Evolutionary conservation across 495 filamentous ascomycete genomes (phyloP), one percentile per base, ranked within the genome.

Genomic region (Lineolata rhizophorae): DNA sequence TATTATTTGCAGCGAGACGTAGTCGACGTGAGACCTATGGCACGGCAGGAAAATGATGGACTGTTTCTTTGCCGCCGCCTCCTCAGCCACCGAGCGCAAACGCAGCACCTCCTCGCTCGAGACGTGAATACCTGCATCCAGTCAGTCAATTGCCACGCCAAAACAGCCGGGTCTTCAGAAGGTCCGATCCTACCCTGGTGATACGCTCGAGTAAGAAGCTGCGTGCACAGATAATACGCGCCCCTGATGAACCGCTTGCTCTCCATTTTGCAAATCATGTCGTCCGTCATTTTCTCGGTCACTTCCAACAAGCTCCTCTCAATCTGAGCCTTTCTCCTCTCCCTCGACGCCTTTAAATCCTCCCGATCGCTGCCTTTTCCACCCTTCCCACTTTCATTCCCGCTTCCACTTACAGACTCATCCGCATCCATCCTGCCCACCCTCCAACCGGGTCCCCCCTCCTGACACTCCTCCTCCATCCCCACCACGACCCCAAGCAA

Each of bases 241-340:
- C 74, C 67, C 16, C 87, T 57, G 41, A 97, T 94, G 44, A 95
- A 94, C 17, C 64, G 58, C 48, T 85, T 92, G 55, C 76, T 90
- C 55, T 97, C 87, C 58, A 94, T 84, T 53, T 95, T 97, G 65
- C 87, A 94, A 34, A 95, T 93, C 87, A 95, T 97, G 29, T 74
- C 70, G 44, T 92, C 78, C 35, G 81, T 76, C 61, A 85, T 70
- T 27, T 70, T 65, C 37, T 87, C 75, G 16, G 78, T 76, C 2
- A 87, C 81, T 44, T 91, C 72, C 30, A 64, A 58, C 20, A 76
- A 52, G 32, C 65, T 72, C 36, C 58, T 58, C 40, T 72, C 64
- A 35, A 79, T 63, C 36, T 71, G 63, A 26, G 55, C 60, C 48
- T 67, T 69, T 21, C 65, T 57, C 30, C 56, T 57, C 20, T 57